Conservation (phyloP, 2,329 filamentous ascomycete genomes). For the Colletotrichum coccodes region DNA sequence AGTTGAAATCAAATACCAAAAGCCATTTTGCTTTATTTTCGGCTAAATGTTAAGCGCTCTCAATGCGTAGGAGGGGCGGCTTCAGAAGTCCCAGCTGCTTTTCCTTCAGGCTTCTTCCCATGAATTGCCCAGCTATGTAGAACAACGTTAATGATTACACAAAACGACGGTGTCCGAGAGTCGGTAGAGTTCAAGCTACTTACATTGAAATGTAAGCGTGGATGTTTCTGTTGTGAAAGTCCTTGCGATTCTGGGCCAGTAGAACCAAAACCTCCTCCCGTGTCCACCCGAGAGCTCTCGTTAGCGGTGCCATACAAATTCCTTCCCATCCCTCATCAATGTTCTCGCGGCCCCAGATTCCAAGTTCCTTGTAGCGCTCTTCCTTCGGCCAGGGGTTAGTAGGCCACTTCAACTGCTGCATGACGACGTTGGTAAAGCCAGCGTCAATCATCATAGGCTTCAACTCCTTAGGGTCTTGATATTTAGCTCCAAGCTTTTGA, state of each 20-base stretch:
- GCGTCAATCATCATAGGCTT: too few species aligned
- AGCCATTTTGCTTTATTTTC: too few species aligned
- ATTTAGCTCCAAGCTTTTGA: neutral
- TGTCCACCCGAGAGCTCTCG: constrained; percentile 46
- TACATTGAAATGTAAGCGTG: constrained; percentile 51
- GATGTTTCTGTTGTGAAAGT: constrained; percentile 44
- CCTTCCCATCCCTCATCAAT: constrained; percentile 35
- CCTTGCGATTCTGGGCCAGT: constrained; percentile 41
- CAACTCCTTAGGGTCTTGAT: neutral
- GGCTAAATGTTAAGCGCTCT: too few species aligned
- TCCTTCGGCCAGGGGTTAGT: constrained; percentile 44
- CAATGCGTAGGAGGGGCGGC: too few species aligned
- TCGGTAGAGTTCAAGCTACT: constrained; percentile 29
- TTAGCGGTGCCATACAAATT: constrained; percentile 49
- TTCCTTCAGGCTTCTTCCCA: neutral
- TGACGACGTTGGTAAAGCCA: constrained; percentile 43
- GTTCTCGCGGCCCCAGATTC: constrained; percentile 22
- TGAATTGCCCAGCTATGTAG: neutral
- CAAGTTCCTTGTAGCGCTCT: constrained; percentile 41
- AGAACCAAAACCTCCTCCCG: constrained; percentile 44
- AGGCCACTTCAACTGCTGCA: constrained; percentile 42
- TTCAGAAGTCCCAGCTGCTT: too few species aligned
- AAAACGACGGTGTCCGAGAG: too few species aligned
- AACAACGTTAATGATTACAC: too few species aligned
- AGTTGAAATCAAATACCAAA: too few species aligned